Base-by-base conservation (phyloP, 192 early-diverging fungal species). In the Chytriomyces hyalinus region DNA sequence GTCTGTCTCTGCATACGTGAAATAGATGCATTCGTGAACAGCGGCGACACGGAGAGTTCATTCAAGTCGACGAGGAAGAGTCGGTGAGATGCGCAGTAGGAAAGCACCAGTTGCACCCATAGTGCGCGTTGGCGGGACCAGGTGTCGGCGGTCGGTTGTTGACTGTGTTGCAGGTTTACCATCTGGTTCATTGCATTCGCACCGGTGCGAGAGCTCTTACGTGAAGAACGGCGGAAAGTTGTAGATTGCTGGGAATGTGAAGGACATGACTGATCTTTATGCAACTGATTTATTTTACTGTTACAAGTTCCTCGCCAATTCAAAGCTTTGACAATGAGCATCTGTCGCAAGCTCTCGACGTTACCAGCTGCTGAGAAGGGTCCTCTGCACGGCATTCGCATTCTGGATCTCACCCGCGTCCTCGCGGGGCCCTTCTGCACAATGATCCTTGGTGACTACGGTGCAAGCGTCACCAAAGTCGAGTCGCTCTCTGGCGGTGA, bases 141-240 rank as follows among this genome's bases (percentile, higher is more conserved):
- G 6, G 94, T 95, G 61, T 93, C 82, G 51, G 86, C 84, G 73
- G 89, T 95, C 4, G 94, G 93, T 75, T 97, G 95, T 59, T 88
- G 59, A 15, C 83, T 82, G 59, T 28, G 46, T 13, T 65, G 17
- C 28, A 20, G 66, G 11, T 28, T 2, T 6, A 36, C 28, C 3
- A 69, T 17, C 13, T 22, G 46, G 28, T 24, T 20, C 17, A 47
- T 6, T 3, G 53, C 17, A 7, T 9, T 26, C 53, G 36, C n/a
- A 46, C 6, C 2, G 43, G 48, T n/a, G 22, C 7, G 50, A 62
- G 28, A 53, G 5, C n/a, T 49, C 90, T 83, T 90, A 94, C 93
- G 93, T 95, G 84, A 90, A 97, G 84, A 97, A 95, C 6, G 96
- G 96, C 11, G 94, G 94, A 80, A 97, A 97, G 83, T 85, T 88